phyloP scores from a whole-genome alignment of 208 protist genomes.

The Crithidia thermophila region DNA sequence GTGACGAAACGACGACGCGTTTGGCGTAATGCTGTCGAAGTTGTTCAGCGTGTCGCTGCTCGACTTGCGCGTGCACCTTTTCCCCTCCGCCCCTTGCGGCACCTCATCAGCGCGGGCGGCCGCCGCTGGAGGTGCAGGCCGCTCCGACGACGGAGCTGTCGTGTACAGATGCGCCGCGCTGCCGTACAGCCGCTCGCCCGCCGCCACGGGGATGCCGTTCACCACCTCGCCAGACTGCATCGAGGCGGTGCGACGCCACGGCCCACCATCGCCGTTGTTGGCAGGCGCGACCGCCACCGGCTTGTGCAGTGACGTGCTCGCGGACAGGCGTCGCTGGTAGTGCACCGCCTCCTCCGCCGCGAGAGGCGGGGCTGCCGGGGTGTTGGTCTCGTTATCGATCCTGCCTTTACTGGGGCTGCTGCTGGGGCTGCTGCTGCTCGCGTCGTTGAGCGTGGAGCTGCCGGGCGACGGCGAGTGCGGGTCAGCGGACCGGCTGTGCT shows the following conservation, averaged over 20 bases:
- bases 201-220: constrained; percentile 5
- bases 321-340: constrained; percentile 1
- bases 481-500: no score
- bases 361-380: no score
- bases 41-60: constrained; percentile 12
- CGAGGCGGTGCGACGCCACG: background rate
- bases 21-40: background rate
- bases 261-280: background rate
- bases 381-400: no score
- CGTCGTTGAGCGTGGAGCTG: no score
- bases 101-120: no score
- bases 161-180: background rate
- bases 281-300: background rate
- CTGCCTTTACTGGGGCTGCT: no score
- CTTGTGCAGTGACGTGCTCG: background rate
- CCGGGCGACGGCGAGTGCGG: no score
- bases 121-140: no score
- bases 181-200: background rate
- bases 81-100: no score
- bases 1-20: background rate
- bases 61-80: constrained; percentile 1
- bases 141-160: no score
- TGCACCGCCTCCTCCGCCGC: no score
- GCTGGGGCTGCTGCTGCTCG: no score
- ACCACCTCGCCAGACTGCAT: constrained; percentile 8